Evolutionary conservation across 148 eudicot genomes (phyloP), one percentile per base, ranked within the genome.

Genomic region (Rhododendron simsii): DNA sequence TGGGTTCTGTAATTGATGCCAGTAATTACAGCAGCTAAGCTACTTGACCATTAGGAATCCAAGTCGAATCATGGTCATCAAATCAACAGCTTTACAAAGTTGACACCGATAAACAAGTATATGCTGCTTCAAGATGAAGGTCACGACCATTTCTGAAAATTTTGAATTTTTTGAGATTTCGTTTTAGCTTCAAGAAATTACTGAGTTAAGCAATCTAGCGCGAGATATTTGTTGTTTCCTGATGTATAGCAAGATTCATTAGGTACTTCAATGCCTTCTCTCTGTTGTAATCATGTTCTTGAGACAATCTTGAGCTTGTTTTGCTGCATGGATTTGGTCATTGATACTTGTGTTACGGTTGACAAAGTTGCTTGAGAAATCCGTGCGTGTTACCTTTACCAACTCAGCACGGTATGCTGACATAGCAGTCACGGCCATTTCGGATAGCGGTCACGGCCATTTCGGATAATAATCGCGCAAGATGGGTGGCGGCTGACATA

Each of bases 1-100:
- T 85, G 65, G 71, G 45, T 55, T 83, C 87, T 21, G 87, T 61
- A 69, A 23, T 67, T 79, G 83, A 85, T 85, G 87, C 51, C 51
- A 79, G n/a, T 7, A 33, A 67, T 82, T 81, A 83, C 81, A 81
- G 74, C 77, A 81, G 87, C 87, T 90, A 51, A 79, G 30, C 13
- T 65, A 47, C 69, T 77, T 10, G 74, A 61, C 6, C 35, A 79
- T 59, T 6, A 15, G 45, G 71, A 59, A 65, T 59, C 35, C 30
- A 20, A 41, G 51, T 30, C 30, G 78, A 87, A 83, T 83, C 13
- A 80, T 51, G 39, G 48, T 44, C 59, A 81, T 15, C 12, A 14
- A 20, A 30, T 57, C 50, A 44, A 10, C 84, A 28, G 78, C 30
- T 85, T 63, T 85, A 16, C 77, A 65, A 77, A 33, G 39, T 47